Conservation (phyloP, 2,329 filamentous ascomycete species). For the Colletotrichum chrysophilum region DNA sequence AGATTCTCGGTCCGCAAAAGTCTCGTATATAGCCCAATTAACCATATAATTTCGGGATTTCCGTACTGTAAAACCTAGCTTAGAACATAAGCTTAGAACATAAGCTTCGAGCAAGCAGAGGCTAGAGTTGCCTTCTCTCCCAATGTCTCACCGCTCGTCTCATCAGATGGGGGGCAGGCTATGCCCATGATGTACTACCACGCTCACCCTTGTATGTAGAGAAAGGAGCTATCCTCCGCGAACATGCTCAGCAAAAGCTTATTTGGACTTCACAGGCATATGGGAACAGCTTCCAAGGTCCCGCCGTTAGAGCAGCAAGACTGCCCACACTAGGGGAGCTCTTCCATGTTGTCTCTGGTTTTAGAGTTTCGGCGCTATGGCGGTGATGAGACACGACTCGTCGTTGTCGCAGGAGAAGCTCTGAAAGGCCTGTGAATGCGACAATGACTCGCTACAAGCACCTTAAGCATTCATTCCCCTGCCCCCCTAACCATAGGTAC, state of each 20-base stretch:
- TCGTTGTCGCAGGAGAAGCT: background rate
- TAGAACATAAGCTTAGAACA: background rate
- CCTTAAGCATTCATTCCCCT: background rate
- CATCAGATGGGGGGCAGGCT: background rate
- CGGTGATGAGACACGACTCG: background rate
- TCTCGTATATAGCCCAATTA: background rate
- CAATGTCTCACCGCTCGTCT: background rate
- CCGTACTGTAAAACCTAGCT: background rate
- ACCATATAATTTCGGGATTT: background rate
- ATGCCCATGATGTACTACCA: background rate
- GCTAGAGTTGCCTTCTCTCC: background rate
- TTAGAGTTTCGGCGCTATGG: background rate
- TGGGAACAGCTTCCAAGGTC: rapidly evolving
- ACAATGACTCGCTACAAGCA: background rate
- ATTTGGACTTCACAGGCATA: background rate
- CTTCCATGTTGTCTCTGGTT: no score
- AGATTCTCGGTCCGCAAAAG: background rate
- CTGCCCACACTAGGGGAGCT: rapidly evolving
- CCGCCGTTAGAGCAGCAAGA: background rate
- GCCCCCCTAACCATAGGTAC: background rate
- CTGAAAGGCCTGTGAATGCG: background rate
- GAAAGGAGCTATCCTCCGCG: background rate
- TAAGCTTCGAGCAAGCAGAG: background rate
- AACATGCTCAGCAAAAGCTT: background rate
- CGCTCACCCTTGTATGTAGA: background rate